phyloP scores from a whole-genome alignment of 805 yeast genomes.

The Candida oleophila region DNA sequence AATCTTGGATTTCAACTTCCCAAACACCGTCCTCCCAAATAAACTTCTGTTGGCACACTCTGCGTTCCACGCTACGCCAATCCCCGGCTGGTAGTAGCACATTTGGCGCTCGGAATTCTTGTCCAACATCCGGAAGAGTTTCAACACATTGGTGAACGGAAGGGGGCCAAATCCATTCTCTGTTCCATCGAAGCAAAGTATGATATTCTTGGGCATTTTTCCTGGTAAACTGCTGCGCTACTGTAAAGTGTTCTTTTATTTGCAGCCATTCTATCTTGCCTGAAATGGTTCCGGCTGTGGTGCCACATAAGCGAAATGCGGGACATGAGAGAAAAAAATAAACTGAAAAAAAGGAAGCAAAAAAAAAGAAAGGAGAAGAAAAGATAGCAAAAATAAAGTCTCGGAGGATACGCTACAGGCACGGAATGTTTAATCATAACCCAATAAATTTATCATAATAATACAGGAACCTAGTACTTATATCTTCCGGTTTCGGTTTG shows the following conservation, averaged over 20 bases:
- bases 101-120: constrained; percentile 44
- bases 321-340: neutral
- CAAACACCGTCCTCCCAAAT: neutral
- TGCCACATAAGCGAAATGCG: constrained; percentile 1
- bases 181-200: constrained; percentile 66
- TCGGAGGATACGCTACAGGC: too few relatives aligned
- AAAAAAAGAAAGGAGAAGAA: too few relatives aligned
- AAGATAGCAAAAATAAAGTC: neutral
- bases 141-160: constrained; percentile 55
- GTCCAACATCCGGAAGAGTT: constrained; percentile 51
- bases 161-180: constrained; percentile 55
- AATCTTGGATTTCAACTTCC: constrained; percentile 11
- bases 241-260: neutral
- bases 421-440: too few relatives aligned
- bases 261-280: neutral
- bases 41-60: constrained; percentile 25
- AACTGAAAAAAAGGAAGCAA: too few relatives aligned
- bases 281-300: constrained; percentile 3
- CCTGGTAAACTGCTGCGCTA: neutral
- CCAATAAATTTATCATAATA: too few relatives aligned
- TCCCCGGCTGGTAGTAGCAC: constrained; percentile 69
- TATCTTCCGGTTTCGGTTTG: neutral
- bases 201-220: constrained; percentile 29
- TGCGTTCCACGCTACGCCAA: constrained; percentile 52
- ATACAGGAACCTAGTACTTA: neutral